Evolutionary conservation across 108 stramenopile species (phyloP), one percentile per base, ranked within the genome.

Genomic region (Conticribra guillardii): DNA sequence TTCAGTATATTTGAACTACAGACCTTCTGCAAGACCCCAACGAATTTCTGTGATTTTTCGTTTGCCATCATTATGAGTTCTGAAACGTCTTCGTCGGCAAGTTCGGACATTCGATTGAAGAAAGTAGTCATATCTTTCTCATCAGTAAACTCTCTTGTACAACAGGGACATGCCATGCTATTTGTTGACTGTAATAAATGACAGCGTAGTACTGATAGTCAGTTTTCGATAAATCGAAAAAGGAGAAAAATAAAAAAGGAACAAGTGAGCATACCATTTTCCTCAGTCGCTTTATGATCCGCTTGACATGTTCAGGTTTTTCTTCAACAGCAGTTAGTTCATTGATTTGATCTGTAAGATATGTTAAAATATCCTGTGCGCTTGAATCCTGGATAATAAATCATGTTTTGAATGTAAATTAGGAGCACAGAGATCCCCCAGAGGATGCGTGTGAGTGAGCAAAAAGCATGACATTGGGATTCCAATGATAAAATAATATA

Each of bases 281-380:
- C 48, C 82, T 89, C 47, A 92, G 56, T 32, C 64, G 60, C 55
- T 80, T 82, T 0, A 91, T 60, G 21, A 88, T 65, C 51, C 71
- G 80, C 16, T 45, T 34, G 7, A 89, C 55, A n/a, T 71, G 61
- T 15, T 85, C 84, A 19, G 82, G 74, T 37, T 61, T 53, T 55
- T 71, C 30, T 28, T 68, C 58, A 67, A 80, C 19, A 58, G 23
- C 14, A 67, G 45, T 21, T 46, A 61, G 8, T 62, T 56, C 56
- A 62, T 32, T 56, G 15, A 84, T 60, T 53, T 64, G 54, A 23
- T 52, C 22, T 11, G 49, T 29, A 29, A 90, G 48, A 47, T 83
- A 86, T 11, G 65, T 50, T 46, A 90, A 45, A 17, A 90, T 54
- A 5, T 85, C 84, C 9, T 76, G 59, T 9, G 90, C 86, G 21